These are phyloP conservation scores for Chrysanthemum seticuspe DNA, from an alignment of 129 eudicot species.

Conservation along the genomic window DNA sequence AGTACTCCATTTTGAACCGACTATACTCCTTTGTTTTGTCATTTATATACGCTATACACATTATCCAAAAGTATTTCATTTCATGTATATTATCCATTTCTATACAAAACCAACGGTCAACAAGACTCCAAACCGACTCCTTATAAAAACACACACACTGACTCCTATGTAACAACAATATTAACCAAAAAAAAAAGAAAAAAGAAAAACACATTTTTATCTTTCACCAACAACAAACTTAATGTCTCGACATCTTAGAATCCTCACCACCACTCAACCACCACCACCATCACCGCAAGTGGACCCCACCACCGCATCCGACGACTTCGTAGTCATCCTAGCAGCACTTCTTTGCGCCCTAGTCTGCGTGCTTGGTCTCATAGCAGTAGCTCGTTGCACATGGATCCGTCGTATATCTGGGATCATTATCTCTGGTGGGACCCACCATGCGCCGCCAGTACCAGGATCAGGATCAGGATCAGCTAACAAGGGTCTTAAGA, in stretches of 20 bases:
- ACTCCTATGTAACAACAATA: too few relatives aligned
- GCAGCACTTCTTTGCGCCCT: slow-evolving; percentile 81
- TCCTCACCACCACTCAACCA: slow-evolving; percentile 40
- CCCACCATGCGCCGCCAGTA: slow-evolving; percentile 31
- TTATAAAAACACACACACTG: too few relatives aligned
- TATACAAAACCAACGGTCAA: too few relatives aligned
- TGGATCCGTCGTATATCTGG: slow-evolving; percentile 72
- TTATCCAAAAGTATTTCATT: too few relatives aligned
- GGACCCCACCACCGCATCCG: slow-evolving; percentile 27
- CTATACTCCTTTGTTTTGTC: too few relatives aligned
- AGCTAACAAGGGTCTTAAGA: slow-evolving; percentile 78
- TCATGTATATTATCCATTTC: too few relatives aligned
- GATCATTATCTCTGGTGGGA: slow-evolving; percentile 21
- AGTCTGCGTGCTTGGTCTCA: slow-evolving; percentile 79
- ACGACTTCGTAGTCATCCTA: slow-evolving; percentile 77
- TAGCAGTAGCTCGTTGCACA: slow-evolving; percentile 81
- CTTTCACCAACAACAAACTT: not conserved
- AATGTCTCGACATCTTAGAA: slow-evolving; percentile 41
- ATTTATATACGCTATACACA: too few relatives aligned
- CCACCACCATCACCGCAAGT: slow-evolving; percentile 12
- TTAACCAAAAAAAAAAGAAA: too few relatives aligned
- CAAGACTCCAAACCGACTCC: too few relatives aligned
- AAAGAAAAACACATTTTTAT: too few relatives aligned
- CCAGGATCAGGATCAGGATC: slow-evolving; percentile 44
- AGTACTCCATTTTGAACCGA: too few relatives aligned